phyloP scores from a whole-genome alignment of 2,329 filamentous ascomycete species.

The Scedosporium dehoogii region DNA sequence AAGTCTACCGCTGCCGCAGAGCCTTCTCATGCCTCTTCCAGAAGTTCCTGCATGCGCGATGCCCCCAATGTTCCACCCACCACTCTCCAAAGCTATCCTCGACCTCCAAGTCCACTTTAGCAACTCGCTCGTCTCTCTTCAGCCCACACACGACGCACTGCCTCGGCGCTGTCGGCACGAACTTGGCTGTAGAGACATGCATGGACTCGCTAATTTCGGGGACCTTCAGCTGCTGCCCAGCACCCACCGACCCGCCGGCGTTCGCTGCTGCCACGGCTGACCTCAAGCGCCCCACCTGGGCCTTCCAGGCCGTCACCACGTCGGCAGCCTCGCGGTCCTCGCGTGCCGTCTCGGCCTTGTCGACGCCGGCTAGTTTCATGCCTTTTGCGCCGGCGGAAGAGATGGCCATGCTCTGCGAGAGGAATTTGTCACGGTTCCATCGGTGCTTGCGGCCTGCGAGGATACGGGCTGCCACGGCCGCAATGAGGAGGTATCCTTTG shows the following conservation, averaged over 20 bases:
- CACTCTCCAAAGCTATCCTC: constrained; percentile 93
- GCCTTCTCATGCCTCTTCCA: constrained; percentile 69
- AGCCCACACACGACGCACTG: constrained; percentile 79
- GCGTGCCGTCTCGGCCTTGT: constrained; percentile 69
- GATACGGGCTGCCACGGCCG: constrained; percentile 63
- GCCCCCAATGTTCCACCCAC: constrained; percentile 88
- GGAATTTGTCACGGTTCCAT: constrained; percentile 81
- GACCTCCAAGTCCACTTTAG: constrained; percentile 63
- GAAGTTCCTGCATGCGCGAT: constrained; percentile 70
- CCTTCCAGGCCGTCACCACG: constrained; percentile 64
- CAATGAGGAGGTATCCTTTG: constrained; percentile 51
- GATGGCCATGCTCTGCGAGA: constrained; percentile 84
- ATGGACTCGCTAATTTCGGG: constrained; percentile 65
- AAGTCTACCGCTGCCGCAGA: constrained; percentile 53
- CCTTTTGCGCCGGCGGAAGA: constrained; percentile 66
- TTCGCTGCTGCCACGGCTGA: constrained; percentile 61
- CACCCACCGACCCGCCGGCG: constrained; percentile 18
- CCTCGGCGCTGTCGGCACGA: constrained; percentile 64
- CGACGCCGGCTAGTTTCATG: constrained; percentile 85
- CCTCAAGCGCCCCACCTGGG: constrained; percentile 64
- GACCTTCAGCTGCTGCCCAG: constrained; percentile 34
- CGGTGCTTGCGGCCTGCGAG: constrained; percentile 76
- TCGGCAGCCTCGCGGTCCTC: constrained; percentile 82
- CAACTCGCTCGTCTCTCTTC: constrained; percentile 74
- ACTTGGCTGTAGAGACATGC: constrained; percentile 57